Conservation (phyloP, 352 stramenopile genomes). For the Hyaloperonospora brassicae region DNA sequence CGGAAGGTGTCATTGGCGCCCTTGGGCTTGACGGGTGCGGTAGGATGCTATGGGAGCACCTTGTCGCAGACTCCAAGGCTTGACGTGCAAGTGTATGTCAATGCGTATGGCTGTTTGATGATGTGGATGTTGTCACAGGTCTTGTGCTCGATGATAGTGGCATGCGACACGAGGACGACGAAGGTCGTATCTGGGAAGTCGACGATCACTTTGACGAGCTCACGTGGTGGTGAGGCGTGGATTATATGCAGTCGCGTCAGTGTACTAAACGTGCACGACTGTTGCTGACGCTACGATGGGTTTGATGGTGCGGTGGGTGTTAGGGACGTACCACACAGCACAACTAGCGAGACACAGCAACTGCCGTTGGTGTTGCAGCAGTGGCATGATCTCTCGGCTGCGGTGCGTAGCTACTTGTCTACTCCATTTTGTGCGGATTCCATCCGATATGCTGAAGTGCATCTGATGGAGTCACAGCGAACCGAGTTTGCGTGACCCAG, state of each 20-base stretch:
- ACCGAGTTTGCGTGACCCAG: too few relatives aligned
- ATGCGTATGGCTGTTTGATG: not conserved
- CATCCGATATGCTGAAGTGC: too few relatives aligned
- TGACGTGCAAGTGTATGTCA: too few relatives aligned
- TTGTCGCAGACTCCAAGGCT: too few relatives aligned
- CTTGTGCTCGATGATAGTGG: conserved; percentile 57
- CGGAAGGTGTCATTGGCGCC: conserved; percentile 32
- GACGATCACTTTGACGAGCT: conserved; percentile 70
- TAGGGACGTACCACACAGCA: conserved; percentile 41
- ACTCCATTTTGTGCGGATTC: too few relatives aligned
- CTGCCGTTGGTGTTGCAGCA: conserved; percentile 44
- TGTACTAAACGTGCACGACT: not conserved
- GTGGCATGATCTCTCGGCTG: conserved; percentile 46
- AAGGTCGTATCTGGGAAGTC: conserved; percentile 69
- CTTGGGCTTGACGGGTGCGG: conserved; percentile 44
- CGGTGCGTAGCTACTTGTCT: conserved; percentile 29
- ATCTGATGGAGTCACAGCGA: too few relatives aligned
- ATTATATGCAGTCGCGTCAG: not conserved
- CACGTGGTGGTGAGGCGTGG: conserved; percentile 43
- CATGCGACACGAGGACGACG: conserved; percentile 45
- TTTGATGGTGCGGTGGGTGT: not conserved
- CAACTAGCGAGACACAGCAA: conserved; percentile 41
- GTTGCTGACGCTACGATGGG: not conserved
- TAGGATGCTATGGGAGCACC: not conserved
- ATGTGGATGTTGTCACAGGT: conserved; percentile 20